Evolutionary conservation across 1,284 basidiomycete genomes (phyloP), one percentile per base, ranked within the genome.

Genomic region (Thelephora terrestris): DNA sequence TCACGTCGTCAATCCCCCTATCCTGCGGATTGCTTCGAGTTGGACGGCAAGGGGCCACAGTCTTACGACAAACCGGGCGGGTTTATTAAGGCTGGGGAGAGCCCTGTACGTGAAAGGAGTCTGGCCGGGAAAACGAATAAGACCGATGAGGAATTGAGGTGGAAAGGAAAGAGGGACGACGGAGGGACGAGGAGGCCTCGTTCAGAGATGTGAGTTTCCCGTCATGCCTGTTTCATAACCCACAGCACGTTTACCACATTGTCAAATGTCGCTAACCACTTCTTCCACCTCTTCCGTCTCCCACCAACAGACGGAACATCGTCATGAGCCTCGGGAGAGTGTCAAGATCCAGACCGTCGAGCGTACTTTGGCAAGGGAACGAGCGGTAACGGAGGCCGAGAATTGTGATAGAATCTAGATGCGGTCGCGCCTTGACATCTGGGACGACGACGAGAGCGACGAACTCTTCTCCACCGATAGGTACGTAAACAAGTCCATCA

Each of bases 111-210:
- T n/a, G 71, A 74, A 2, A 67, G 70, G 45, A 55, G 53, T 35
- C 47, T 58, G n/a, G 55, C 64, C 14, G 64, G 63, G 14, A 70
- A 65, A 44, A 62, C 67, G 2, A 67, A 69, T 39, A 85, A 89
- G 63, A 86, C 87, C 0, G 91, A 95, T 54, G 88, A 91, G 60
- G 88, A 93, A 58, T 68, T 90, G 45, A 93, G 62, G 74, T 74
- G 18, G 80, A 91, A 48, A 68, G 88, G 51, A 82, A 79, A 57
- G 85, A 88, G 57, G 75, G 77, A 5, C 71, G 85, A 53, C 69
- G 81, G 50, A 70, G 81, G 40, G 86, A 91, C 29, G 85, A 90
- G 58, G 88, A 91, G 51, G 72, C n/a, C n/a, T n/a, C n/a, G n/a
- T n/a, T n/a, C n/a, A n/a, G n/a, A n/a, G n/a, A n/a, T n/a, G n/a